Evolutionary conservation across 495 filamentous ascomycete genomes (phyloP), one percentile per base, ranked within the genome.

Genomic region (Articulospora tetracladia): DNA sequence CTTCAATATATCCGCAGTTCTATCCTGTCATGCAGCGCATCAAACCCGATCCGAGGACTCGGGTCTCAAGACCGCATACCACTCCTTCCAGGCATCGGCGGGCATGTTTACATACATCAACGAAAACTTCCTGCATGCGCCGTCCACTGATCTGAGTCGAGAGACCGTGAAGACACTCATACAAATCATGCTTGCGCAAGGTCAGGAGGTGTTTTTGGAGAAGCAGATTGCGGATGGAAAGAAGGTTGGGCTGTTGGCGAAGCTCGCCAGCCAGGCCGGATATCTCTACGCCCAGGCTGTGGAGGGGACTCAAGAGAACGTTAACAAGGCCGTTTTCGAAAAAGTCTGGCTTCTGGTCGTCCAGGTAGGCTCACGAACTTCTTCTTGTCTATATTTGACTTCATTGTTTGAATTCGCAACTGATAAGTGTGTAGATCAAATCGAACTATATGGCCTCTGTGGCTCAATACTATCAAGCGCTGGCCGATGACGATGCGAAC

Each of bases 81-180:
- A 98, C 73, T 98, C 94, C 22, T 98, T 98, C 78, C 94, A 98
- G 72, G 94, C 94, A 32, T 89, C 93, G 24, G 94, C 94, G 12
- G 94, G 94, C 72, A 98, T 98, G 94, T 98, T 98, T 73, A 97
- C 92, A 20, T 98, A 98, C 67, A 98, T 98, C 77, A 98, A 98
- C 72, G 93, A 98, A 75, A 98, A 98, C 74, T 98, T 98, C 73
- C 77, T 97, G 41, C 95, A 98, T 69, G 94, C 94, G 32, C 94
- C 94, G 2, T 97, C 92, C 11, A 94, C 90, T 25, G 94, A 98
- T 68, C 75, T 98, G 32, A 97, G 93, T 70, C 80, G 93, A 60
- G 92, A 98, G 17, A 98, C 94, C 2, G 90, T 98, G 60, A 97
- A 96, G 74, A 92, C 92, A 1, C 72, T 98, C 60, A 98, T 98